Evolutionary conservation across 257 asterid genomes (phyloP), one percentile per base, ranked within the genome.

Genomic region (Verbena officinalis): DNA sequence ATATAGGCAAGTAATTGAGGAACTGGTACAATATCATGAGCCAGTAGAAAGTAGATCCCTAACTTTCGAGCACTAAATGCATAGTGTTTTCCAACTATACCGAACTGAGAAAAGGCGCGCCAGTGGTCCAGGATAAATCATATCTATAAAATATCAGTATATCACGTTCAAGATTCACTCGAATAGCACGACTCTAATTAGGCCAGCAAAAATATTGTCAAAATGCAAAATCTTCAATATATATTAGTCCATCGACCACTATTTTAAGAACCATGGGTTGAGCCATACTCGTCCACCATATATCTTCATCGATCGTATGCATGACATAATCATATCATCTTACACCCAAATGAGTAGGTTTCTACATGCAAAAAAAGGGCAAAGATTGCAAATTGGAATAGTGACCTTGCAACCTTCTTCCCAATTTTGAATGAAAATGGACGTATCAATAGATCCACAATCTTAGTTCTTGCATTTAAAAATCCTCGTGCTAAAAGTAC

Each of bases 241-340:
- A 12, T 40, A 5, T 1, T 4, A 9, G 17, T 45, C 23, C 1
- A 7, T 8, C 13, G 7, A 46, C 38, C 4, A 12, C 59, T 4
- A 24, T 1, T 19, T 16, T n/a, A n/a, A n/a, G n/a, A 1, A 9
- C 20, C 9, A 27, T 52, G 52, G 40, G 48, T 21, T n/a, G 75
- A 46, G 54, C 75, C 71, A 63, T 54, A 7, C 34, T 46, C n/a
- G n/a, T 45, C 61, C 71, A 71, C 66, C 66, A 71, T n/a, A n/a
- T n/a, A n/a, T 12, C 23, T 55, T 71, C 42, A n/a, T 5, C 13
- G 13, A 53, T 8, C 21, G 34, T 24, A 15, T 2, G 17, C 33
- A 38, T 4, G 11, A 42, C 48, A 42, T 13, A 42, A 42, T 2
- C 21, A 34, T 62, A 48, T 52, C 39, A 34, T 17, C 33, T n/a